These are phyloP conservation scores for Moelleriella libera DNA, from an alignment of 2,329 filamentous ascomycete genomes.

Conservation along the genomic window DNA sequence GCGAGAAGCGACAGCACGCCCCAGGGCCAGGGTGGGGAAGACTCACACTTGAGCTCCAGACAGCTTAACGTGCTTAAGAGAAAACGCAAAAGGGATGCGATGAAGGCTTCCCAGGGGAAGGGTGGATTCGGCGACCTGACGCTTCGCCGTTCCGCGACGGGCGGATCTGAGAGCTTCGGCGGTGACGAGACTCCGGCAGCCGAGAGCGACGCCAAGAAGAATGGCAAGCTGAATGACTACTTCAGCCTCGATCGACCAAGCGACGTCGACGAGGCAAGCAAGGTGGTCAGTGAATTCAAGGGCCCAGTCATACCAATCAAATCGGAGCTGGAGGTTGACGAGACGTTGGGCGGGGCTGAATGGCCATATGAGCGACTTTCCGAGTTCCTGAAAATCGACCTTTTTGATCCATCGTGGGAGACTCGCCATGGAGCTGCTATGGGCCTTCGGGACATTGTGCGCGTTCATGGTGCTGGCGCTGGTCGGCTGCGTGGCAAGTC, in stretches of 20 bases:
- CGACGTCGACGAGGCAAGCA: constrained; percentile 75
- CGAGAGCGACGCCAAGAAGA: constrained; percentile 41
- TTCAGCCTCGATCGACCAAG: constrained; percentile 73
- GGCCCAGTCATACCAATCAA: constrained; percentile 70
- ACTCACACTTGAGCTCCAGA: constrained; percentile 69
- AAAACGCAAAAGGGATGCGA: constrained; percentile 81
- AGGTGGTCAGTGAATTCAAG: constrained; percentile 92
- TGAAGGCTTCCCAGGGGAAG: constrained; percentile 75
- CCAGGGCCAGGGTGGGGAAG: constrained; percentile 37
- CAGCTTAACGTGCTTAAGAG: constrained; percentile 91
- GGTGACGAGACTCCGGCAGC: constrained; percentile 43
- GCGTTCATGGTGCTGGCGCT: constrained; percentile 81
- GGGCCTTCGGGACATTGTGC: constrained; percentile 79
- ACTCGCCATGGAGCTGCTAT: constrained; percentile 92
- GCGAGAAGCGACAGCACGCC: constrained; percentile 20
- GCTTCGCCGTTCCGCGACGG: constrained; percentile 45
- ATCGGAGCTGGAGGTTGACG: constrained; percentile 68
- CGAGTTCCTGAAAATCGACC: constrained; percentile 83
- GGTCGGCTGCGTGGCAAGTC: constrained; percentile 61
- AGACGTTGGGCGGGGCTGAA: constrained; percentile 62
- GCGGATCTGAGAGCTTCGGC: constrained; percentile 44
- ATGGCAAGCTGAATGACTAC: constrained; percentile 63
- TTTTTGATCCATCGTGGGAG: constrained; percentile 92
- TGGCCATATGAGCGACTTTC: constrained; percentile 94
- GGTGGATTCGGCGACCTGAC: constrained; percentile 81